Percentiles rank a stretch among this genome's conserved stretches.
These are phyloP conservation scores for Plasmodium gonderi DNA, from an alignment of 169 alveolate genomes.

Conservation along the genomic window DNA sequence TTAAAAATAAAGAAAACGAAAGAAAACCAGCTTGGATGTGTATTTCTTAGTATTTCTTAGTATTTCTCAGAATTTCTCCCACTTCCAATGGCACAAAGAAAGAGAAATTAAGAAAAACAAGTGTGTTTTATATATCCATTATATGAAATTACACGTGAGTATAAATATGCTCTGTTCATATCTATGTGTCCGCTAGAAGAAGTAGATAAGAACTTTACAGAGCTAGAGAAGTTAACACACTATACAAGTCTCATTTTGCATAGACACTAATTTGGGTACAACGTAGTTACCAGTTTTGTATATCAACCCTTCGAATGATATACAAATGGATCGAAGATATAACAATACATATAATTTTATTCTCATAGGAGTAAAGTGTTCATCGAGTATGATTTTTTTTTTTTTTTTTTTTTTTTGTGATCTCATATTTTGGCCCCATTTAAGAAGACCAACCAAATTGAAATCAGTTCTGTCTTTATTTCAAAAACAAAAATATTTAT, in stretches of 20 bases:
- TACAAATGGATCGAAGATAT: background rate
- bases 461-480: background rate
- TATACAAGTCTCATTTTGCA: background rate
- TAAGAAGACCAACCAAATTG: background rate
- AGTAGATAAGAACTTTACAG: background rate
- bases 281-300: background rate
- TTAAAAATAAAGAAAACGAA: background rate
- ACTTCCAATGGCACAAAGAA: background rate
- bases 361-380: background rate
- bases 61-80: no score
- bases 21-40: background rate
- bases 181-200: background rate
- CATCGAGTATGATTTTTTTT: background rate
- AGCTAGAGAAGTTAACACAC: background rate
- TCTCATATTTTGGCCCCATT: background rate
- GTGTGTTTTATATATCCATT: background rate
- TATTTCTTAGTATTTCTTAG: no score
- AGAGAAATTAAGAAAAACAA: background rate
- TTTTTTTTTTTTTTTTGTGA: background rate
- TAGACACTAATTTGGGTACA: background rate
- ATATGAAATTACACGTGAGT: no score
- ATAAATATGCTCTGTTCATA: background rate
- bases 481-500: background rate
- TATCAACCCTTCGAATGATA: background rate
- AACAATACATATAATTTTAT: background rate